A percentile compares a stretch with the other conserved stretches of the same genome.
Evolutionary conservation across 371 early-diverging fungal genomes (phyloP).

Genomic region (Mucor lusitanicus): DNA sequence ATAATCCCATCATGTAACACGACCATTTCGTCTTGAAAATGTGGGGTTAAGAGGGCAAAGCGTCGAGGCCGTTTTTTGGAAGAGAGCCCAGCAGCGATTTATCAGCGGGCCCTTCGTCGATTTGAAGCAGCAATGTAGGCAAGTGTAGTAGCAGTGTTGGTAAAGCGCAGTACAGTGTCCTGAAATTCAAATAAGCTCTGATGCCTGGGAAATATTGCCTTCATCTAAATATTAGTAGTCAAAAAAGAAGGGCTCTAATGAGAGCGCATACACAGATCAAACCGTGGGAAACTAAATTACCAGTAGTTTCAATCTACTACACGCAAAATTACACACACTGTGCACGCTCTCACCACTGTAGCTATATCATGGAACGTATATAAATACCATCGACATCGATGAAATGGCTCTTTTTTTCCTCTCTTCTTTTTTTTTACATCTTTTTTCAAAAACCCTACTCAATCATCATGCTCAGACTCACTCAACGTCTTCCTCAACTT

Average conservation of each 20-base stretch:
- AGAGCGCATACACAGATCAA: background rate
- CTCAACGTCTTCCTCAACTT: slow-evolving; percentile 27
- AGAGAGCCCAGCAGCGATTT: background rate
- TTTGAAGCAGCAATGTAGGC: no score
- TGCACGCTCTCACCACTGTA: background rate
- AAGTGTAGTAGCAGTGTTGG: no score
- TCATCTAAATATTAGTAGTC: background rate
- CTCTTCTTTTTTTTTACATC: background rate
- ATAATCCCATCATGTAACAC: background rate
- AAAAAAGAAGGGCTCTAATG: background rate
- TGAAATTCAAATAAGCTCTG: background rate
- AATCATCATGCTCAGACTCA: slow-evolving; percentile 15
- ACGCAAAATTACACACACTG: background rate
- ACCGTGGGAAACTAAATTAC: background rate
- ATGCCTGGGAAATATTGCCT: background rate
- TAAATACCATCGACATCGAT: background rate
- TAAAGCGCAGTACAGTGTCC: background rate
- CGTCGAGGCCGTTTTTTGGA: no score
- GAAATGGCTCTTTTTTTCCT: background rate
- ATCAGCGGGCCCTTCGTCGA: no score
- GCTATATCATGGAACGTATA: background rate
- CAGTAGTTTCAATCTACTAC: background rate
- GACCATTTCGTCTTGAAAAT: background rate
- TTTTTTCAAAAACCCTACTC: background rate
- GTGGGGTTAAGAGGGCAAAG: background rate